phyloP scores from a whole-genome alignment of 2,329 filamentous ascomycete species.

The Rutstroemia sp. region DNA sequence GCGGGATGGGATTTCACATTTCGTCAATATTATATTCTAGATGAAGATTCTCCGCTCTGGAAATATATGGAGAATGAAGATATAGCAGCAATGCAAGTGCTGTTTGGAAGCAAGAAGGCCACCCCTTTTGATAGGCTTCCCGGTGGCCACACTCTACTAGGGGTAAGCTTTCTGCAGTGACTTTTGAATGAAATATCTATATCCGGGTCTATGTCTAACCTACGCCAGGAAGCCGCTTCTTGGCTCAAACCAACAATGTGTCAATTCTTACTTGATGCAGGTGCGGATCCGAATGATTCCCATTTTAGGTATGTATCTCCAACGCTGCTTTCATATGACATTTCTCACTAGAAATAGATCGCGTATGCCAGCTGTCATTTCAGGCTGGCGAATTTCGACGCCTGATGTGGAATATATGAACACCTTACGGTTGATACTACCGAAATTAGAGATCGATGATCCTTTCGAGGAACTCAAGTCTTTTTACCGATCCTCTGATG shows the following conservation, averaged over 20 bases:
- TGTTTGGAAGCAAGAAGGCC: not conserved
- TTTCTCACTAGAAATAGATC: too few relatives aligned
- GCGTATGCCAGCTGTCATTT: too few relatives aligned
- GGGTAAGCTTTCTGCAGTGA: not conserved
- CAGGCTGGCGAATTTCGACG: too few relatives aligned
- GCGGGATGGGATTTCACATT: not conserved
- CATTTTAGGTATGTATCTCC: not conserved
- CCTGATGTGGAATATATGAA: too few relatives aligned
- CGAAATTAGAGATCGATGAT: not conserved
- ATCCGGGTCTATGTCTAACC: not conserved
- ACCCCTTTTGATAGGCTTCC: not conserved
- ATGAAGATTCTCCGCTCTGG: not conserved
- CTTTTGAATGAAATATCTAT: not conserved
- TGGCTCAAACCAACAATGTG: not conserved
- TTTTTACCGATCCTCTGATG: not conserved
- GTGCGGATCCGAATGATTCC: not conserved
- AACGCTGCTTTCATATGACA: not conserved
- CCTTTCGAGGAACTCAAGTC: not conserved
- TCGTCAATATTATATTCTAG: not conserved
- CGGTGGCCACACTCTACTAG: not conserved
- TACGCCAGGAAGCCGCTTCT: not conserved
- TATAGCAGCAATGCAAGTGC: not conserved
- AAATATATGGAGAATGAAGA: not conserved
- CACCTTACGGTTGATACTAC: not conserved
- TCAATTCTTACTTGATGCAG: not conserved